Percentiles rank a stretch among this genome's conserved stretches.
Evolutionary conservation across 2,329 filamentous ascomycete genomes (phyloP).

Genomic region (Emmonsiellopsis sp.): DNA sequence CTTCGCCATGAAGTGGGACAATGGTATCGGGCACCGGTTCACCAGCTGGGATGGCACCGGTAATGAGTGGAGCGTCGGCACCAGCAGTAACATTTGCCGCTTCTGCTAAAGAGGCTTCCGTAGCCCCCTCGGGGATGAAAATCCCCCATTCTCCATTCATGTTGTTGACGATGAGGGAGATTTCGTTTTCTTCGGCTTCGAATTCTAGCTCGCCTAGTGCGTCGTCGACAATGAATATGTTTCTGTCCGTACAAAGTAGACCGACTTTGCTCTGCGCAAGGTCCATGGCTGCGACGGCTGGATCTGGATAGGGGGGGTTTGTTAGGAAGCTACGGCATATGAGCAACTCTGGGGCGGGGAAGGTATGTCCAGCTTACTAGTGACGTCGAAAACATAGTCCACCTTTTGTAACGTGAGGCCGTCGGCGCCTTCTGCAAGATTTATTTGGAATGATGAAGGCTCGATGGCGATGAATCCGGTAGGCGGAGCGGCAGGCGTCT

Average conservation of each 20-base stretch:
- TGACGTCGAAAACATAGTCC: constrained; percentile 30
- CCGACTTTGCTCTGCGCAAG: constrained; percentile 29
- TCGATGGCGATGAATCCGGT: constrained; percentile 31
- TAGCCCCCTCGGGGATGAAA: constrained; percentile 21
- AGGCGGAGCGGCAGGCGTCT: constrained; percentile 24
- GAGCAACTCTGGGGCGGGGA: constrained; percentile 11
- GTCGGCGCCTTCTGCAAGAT: constrained; percentile 22
- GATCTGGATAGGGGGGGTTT: background rate
- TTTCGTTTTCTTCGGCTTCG: constrained; percentile 34
- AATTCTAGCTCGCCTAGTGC: constrained; percentile 33
- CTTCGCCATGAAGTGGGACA: too few relatives aligned
- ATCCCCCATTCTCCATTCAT: constrained; percentile 17
- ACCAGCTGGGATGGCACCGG: too few relatives aligned
- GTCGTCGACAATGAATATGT: constrained; percentile 27
- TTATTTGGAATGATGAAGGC: constrained; percentile 27
- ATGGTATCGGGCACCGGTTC: too few relatives aligned
- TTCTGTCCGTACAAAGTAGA: constrained; percentile 26
- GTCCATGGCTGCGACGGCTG: constrained; percentile 17
- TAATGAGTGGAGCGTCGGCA: too few relatives aligned
- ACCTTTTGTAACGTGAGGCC: constrained; percentile 30
- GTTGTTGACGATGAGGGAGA: constrained; percentile 12
- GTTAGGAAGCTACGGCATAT: background rate
- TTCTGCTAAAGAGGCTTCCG: background rate
- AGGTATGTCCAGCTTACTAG: constrained; percentile 19
- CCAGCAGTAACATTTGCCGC: background rate